These are phyloP conservation scores for Cutaneotrichosporon sp. DNA, from an alignment of 1,284 basidiomycete genomes.

Conservation along the genomic window DNA sequence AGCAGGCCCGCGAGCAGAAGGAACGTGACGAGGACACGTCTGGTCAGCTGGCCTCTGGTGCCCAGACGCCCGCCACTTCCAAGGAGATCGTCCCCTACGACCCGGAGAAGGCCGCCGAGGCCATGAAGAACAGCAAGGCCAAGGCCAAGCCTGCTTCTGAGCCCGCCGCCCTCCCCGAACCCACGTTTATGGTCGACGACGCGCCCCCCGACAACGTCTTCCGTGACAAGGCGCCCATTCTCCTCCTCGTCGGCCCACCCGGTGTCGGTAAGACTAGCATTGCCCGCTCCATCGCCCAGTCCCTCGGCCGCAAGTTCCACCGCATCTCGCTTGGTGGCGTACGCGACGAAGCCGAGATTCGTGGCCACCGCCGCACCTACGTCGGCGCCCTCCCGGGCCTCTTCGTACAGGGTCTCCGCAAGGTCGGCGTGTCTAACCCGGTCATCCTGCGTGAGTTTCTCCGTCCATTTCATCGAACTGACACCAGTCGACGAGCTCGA, in stretches of 20 bases:
- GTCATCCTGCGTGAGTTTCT: constrained; percentile 66
- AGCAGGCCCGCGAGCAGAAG: constrained; percentile 19
- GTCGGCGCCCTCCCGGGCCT: constrained; percentile 86
- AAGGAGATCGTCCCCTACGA: constrained; percentile 16
- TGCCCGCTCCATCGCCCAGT: constrained; percentile 43
- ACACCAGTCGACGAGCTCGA: constrained; percentile 83
- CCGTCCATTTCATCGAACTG: background rate
- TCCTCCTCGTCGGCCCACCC: constrained; percentile 79
- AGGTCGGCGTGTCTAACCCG: constrained; percentile 94
- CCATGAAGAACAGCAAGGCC: background rate
- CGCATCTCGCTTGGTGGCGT: constrained; percentile 94
- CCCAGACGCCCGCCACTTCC: constrained; percentile 1
- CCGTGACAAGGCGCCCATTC: constrained; percentile 49
- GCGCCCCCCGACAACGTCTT: constrained; percentile 39
- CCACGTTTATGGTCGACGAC: constrained; percentile 24
- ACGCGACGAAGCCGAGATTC: constrained; percentile 96
- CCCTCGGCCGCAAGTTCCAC: constrained; percentile 47
- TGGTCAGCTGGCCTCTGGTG: constrained; percentile 2
- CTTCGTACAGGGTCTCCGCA: constrained; percentile 93
- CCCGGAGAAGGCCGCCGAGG: background rate
- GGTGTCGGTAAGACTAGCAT: constrained; percentile 89
- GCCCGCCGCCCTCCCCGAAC: background rate
- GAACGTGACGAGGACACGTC: constrained; percentile 1
- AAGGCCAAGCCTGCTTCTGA: background rate
- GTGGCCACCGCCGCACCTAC: constrained; percentile 90